phyloP scores from a whole-genome alignment of 768 basidiomycete genomes.

The Flagelloscypha sp. region DNA sequence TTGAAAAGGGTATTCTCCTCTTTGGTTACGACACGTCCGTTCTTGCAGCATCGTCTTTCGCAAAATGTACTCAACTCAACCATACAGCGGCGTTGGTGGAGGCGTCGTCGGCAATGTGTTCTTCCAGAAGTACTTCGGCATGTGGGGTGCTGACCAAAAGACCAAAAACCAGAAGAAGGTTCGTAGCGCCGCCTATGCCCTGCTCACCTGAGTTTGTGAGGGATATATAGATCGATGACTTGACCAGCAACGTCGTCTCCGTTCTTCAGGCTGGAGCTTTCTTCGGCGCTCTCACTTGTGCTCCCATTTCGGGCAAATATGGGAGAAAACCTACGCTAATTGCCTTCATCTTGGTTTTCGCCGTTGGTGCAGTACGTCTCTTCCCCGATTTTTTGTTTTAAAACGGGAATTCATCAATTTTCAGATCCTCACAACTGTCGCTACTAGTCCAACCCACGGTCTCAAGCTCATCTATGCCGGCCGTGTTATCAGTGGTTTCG shows the following conservation, averaged over 20 bases:
- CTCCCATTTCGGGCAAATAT: conserved; percentile 55
- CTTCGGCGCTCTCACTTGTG: conserved; percentile 75
- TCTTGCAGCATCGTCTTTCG: too few relatives aligned
- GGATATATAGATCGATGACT: conserved; percentile 28
- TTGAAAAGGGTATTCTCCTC: conserved; percentile 74
- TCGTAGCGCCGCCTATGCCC: not conserved
- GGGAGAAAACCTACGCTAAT: conserved; percentile 63
- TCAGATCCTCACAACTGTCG: conserved; percentile 66
- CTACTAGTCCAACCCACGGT: conserved; percentile 42
- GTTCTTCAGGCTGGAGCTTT: conserved; percentile 84
- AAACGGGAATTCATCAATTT: conserved; percentile 45
- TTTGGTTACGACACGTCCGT: conserved; percentile 76
- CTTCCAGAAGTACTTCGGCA: conserved; percentile 57
- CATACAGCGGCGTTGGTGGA: too few relatives aligned
- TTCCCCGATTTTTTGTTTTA: not conserved
- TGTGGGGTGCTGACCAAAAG: conserved; percentile 31
- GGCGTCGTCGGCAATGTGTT: conserved; percentile 59
- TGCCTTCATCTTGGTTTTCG: conserved; percentile 53
- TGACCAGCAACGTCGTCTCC: conserved; percentile 82
- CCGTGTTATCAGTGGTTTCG: conserved; percentile 71
- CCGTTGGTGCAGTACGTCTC: conserved; percentile 56
- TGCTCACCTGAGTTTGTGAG: not conserved
- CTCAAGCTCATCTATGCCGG: conserved; percentile 71
- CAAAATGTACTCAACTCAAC: too few relatives aligned
- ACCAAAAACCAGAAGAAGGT: conserved; percentile 25